Evolutionary conservation across 2,329 filamentous ascomycete species (phyloP).

Genomic region (Penicillium sp.): DNA sequence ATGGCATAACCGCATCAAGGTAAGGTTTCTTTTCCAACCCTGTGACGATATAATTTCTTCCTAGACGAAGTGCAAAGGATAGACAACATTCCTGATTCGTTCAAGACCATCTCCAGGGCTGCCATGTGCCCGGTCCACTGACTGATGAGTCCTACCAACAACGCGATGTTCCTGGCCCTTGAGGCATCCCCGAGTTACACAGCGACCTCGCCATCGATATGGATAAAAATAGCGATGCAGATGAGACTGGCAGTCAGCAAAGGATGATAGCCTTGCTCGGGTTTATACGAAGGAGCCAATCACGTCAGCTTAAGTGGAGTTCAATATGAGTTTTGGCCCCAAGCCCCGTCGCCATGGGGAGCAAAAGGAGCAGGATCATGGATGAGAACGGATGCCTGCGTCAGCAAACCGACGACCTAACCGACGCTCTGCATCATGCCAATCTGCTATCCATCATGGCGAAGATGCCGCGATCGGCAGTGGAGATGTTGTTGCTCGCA

Average conservation of each 20-base stretch:
- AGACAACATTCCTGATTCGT: too few species aligned
- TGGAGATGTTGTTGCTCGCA: background rate
- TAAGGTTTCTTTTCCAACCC: too few species aligned
- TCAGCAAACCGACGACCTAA: background rate
- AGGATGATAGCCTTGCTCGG: background rate
- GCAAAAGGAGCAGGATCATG: background rate
- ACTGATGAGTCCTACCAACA: too few species aligned
- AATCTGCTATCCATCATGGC: background rate
- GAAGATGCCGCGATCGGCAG: background rate
- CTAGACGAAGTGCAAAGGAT: too few species aligned
- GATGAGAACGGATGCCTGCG: background rate
- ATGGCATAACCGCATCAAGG: background rate
- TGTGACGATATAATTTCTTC: too few species aligned
- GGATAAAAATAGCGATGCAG: conserved; percentile 11
- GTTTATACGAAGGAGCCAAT: conserved; percentile 8
- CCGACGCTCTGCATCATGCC: background rate
- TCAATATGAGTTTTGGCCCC: conserved; percentile 4
- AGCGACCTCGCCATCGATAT: background rate
- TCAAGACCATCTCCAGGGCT: too few species aligned
- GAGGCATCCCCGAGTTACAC: background rate
- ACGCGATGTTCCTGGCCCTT: too few species aligned
- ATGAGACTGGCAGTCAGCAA: background rate
- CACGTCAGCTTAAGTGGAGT: background rate
- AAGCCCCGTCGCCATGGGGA: background rate
- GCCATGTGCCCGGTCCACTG: too few species aligned